Evolutionary conservation across 2,329 filamentous ascomycete genomes (phyloP).

Genomic region (Venturia effusa): DNA sequence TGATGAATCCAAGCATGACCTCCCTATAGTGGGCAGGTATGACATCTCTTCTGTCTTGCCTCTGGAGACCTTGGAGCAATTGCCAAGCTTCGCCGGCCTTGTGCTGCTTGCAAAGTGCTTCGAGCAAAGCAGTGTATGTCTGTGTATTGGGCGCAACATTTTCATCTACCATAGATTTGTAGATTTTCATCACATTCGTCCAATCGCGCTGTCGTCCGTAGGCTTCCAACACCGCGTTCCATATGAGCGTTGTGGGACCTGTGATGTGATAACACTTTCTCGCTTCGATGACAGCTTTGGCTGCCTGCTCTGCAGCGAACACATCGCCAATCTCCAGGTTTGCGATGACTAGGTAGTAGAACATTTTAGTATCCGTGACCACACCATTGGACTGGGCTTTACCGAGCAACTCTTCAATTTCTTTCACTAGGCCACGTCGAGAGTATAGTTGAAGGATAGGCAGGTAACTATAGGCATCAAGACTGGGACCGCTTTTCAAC

Average conservation of each 20-base stretch:
- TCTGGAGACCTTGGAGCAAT: conserved; percentile 42
- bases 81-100: conserved; percentile 45
- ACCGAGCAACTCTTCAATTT: conserved; percentile 53
- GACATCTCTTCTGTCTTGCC: conserved; percentile 30
- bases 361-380: conserved; percentile 44
- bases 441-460: conserved; percentile 65
- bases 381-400: conserved; percentile 47
- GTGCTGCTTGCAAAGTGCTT: conserved; percentile 40
- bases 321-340: conserved; percentile 38
- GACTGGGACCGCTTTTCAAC: conserved; percentile 34
- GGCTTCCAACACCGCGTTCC: conserved; percentile 61
- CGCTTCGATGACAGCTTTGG: conserved; percentile 46
- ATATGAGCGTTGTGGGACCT: conserved; percentile 52
- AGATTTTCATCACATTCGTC: conserved; percentile 40
- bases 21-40: conserved; percentile 43
- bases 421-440: conserved; percentile 60
- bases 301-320: conserved; percentile 35
- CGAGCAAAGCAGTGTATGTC: conserved; percentile 53
- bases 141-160: conserved; percentile 42
- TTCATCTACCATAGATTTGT: conserved; percentile 43
- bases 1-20: conserved; percentile 39
- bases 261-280: conserved; percentile 32
- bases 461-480: conserved; percentile 56
- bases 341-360: conserved; percentile 55
- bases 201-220: conserved; percentile 55